Evolutionary conservation across 805 yeast species (phyloP).

Genomic region (Torulaspora quercuum): DNA sequence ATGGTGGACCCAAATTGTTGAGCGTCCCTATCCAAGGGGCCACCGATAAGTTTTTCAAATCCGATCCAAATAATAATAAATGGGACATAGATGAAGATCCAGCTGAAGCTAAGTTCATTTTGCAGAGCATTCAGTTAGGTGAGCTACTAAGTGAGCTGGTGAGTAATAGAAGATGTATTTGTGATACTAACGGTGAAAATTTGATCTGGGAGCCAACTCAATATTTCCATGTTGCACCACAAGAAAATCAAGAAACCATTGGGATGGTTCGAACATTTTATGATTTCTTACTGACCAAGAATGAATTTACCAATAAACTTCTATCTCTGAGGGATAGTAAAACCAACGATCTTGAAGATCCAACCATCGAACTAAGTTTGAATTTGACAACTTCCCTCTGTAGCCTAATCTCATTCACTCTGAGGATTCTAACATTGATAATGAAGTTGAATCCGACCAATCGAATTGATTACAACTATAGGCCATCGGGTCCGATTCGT

Average conservation of each 20-base stretch:
- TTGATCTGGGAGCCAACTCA: slow-evolving; percentile 19
- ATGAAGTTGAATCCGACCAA: slow-evolving; percentile 34
- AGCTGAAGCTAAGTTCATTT: slow-evolving; percentile 20
- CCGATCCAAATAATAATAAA: slow-evolving; percentile 13
- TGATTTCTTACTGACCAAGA: slow-evolving; percentile 22
- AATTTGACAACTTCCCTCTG: slow-evolving; percentile 24
- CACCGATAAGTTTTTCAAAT: slow-evolving; percentile 17
- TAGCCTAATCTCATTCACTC: slow-evolving; percentile 23
- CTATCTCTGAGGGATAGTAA: slow-evolving; percentile 18
- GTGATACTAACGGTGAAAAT: slow-evolving; percentile 9
- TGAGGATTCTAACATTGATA: slow-evolving; percentile 25
- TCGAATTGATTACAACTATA: slow-evolving; percentile 28
- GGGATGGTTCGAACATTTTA: slow-evolving; percentile 18
- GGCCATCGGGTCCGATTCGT: slow-evolving; percentile 14
- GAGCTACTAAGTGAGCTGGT: slow-evolving; percentile 26
- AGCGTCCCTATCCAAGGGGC: slow-evolving; percentile 27
- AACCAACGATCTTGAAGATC: slow-evolving; percentile 4
- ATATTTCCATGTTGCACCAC: slow-evolving; percentile 1
- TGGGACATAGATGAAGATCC: slow-evolving; percentile 34
- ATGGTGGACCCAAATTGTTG: slow-evolving; percentile 44
- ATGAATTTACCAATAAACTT: slow-evolving; percentile 20
- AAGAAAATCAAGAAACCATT: slow-evolving; percentile 4
- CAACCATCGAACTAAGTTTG: slow-evolving; percentile 16
- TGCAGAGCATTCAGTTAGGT: slow-evolving; percentile 29
- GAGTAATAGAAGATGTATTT: slow-evolving; percentile 26